Conservation (phyloP, 805 yeast species). For the Sugiyamaella chiloensis region DNA sequence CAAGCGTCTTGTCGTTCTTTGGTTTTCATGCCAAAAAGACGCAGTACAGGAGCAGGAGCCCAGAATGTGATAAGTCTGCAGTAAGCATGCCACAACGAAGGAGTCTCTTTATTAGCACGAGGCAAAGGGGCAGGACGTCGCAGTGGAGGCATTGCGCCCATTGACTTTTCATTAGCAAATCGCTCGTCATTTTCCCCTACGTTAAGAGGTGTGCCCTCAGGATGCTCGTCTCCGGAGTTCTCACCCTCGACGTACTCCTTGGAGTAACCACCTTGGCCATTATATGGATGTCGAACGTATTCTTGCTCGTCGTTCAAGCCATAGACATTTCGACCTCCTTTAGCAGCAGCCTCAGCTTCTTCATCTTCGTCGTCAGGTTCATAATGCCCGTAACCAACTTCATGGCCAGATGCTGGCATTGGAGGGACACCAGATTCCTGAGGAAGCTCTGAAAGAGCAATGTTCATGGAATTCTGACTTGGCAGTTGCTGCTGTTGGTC, state of each 20-base stretch:
- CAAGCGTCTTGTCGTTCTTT: constrained; percentile 89
- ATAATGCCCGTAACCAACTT: constrained; percentile 12
- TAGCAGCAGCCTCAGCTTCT: neutral
- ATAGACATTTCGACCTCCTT: constrained; percentile 47
- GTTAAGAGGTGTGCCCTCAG: constrained; percentile 4
- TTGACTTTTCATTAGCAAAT: neutral
- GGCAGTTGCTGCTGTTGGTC: constrained; percentile 6
- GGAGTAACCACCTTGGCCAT: neutral
- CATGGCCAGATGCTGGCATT: constrained; percentile 18
- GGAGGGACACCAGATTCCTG: constrained; percentile 11
- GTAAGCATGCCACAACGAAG: constrained; percentile 71
- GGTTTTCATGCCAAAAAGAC: constrained; percentile 70
- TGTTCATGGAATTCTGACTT: constrained; percentile 1
- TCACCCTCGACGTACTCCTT: constrained; percentile 1
- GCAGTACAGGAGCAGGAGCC: constrained; percentile 78
- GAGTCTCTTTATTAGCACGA: constrained; percentile 4
- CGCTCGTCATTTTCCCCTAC: neutral
- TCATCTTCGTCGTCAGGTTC: neutral
- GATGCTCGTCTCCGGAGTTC: neutral
- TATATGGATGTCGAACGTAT: constrained; percentile 1
- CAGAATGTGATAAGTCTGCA: constrained; percentile 82
- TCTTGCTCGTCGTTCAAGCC: constrained; percentile 58
- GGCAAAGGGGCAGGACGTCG: neutral
- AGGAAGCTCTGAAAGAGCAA: constrained; percentile 8
- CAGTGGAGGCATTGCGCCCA: neutral